These are phyloP conservation scores for Areca catechu DNA, from an alignment of 176 grass and related monocot species.

Conservation along the genomic window DNA sequence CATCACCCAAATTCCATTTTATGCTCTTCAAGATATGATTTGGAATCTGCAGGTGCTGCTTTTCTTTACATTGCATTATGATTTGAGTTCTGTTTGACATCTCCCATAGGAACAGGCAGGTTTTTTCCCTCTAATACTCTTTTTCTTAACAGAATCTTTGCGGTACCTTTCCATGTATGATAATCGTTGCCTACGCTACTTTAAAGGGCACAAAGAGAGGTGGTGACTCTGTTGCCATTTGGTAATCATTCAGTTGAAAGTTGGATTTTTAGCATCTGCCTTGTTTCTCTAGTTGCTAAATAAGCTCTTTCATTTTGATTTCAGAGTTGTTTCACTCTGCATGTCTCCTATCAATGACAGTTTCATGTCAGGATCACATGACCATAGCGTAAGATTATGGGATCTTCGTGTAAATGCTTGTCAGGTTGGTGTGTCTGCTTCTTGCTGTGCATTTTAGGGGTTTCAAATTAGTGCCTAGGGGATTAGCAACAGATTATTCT, in stretches of 20 bases:
- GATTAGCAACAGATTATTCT: neutral
- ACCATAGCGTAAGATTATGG: conserved; percentile 96
- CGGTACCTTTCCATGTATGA: conserved; percentile 89
- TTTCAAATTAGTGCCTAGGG: neutral
- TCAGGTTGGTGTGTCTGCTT: conserved; percentile 47
- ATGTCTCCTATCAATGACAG: conserved; percentile 97
- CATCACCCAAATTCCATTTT: conserved; percentile 95
- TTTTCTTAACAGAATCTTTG: conserved; percentile 49
- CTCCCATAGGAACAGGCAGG: neutral
- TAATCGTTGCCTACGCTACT: conserved; percentile 93
- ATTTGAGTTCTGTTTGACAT: neutral
- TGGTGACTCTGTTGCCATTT: conserved; percentile 12
- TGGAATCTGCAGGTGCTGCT: conserved; percentile 28
- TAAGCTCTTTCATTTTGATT: conserved; percentile 15
- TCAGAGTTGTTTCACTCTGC: conserved; percentile 77
- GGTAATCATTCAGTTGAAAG: neutral
- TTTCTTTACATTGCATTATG: neutral
- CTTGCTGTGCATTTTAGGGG: conserved; percentile 2
- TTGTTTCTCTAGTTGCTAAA: conserved; percentile 12
- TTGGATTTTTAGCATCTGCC: neutral
- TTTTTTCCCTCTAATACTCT: neutral
- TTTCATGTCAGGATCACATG: conserved; percentile 94
- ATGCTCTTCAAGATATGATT: conserved; percentile 81
- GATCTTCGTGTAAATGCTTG: conserved; percentile 98
- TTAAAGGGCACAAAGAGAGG: conserved; percentile 98